phyloP scores from a whole-genome alignment of 2,329 filamentous ascomycete genomes.

The Grosmannia clavigera region DNA sequence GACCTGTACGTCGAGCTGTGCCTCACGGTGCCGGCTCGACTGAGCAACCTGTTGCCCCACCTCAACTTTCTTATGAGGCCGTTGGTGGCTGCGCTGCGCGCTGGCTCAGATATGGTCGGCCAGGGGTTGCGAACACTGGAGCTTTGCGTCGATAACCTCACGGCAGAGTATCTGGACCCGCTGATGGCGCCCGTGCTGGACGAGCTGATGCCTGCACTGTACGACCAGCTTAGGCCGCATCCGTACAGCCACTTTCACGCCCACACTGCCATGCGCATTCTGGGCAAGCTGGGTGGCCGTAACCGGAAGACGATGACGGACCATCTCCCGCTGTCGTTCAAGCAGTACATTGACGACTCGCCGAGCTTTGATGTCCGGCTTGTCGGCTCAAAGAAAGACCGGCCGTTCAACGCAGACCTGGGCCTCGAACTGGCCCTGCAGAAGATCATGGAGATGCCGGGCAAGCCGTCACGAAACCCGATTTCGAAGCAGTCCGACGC shows the following conservation, averaged over 20 bases:
- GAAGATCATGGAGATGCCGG: slow-evolving; percentile 73
- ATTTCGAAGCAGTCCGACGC: slow-evolving; percentile 52
- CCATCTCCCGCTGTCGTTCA: slow-evolving; percentile 70
- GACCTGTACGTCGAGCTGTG: slow-evolving; percentile 97
- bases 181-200: slow-evolving; percentile 99
- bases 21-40: slow-evolving; percentile 82
- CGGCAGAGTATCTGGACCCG: slow-evolving; percentile 92
- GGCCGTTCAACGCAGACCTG: slow-evolving; percentile 74
- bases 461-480: slow-evolving; percentile 33
- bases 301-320: slow-evolving; percentile 94
- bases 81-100: slow-evolving; percentile 85
- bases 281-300: slow-evolving; percentile 89
- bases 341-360: slow-evolving; percentile 75
- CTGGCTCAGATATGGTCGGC: slow-evolving; percentile 84
- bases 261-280: slow-evolving; percentile 92
- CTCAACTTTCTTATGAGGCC: slow-evolving; percentile 95
- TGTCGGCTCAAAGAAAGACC: slow-evolving; percentile 77
- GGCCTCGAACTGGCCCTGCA: slow-evolving; percentile 82
- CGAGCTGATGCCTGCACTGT: slow-evolving; percentile 93
- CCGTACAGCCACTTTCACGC: slow-evolving; percentile 97
- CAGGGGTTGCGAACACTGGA: slow-evolving; percentile 90
- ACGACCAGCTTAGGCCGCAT: slow-evolving; percentile 85
- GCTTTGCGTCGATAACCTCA: slow-evolving; percentile 94
- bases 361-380: slow-evolving; percentile 81
- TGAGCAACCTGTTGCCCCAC: slow-evolving; percentile 91